Evolutionary conservation across 495 filamentous ascomycete species (phyloP), one percentile per base, ranked within the genome.

Genomic region (Aspergillus baeticus): DNA sequence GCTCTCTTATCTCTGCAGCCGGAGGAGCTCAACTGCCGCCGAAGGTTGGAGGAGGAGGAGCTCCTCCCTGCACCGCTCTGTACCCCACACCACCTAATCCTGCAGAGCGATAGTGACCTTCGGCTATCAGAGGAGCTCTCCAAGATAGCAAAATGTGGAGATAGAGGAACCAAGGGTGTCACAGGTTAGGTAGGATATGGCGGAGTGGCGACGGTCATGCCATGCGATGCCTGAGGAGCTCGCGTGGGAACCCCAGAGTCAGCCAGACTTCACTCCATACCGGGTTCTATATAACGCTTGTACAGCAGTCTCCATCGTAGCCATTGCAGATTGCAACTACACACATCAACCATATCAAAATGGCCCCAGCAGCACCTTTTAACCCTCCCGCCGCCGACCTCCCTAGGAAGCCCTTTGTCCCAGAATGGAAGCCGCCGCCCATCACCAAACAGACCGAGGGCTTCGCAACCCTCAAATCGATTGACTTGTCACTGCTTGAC

Each of bases 341-440:
- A 0, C 85, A 85, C 59, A 84, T 84, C 37, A 29, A 31, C 8
- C 18, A 2, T 22, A 35, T 17, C 41, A n/a, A 46, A 22, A 74
- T 71, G 68, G 57, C 67, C 53, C 66, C 62, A 29, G 66, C 64
- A 56, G 65, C 70, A 31, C 57, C 73, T 2, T 77, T 77, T 63
- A 71, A 69, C 56, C 72, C 74, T 14, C 74, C 74, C 36, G 52
- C 70, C 2, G 58, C 64, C 14, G 53, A 63, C 36, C 63, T 72
- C 15, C 59, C 69, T 11, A 67, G 68, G 51, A 75, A 77, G 57
- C 73, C 73, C n/a, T 57, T 58, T 38, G 72, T 76, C 10, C 68
- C 75, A 20, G 59, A 67, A 69, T 78, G 75, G 75, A 34, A 69
- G 34, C 68, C 71, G 14, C 75, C 75, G 35, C 63, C 68, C 11